Conservation (phyloP, 2,329 filamentous ascomycete genomes). For the Sporothrix euskadiensis region DNA sequence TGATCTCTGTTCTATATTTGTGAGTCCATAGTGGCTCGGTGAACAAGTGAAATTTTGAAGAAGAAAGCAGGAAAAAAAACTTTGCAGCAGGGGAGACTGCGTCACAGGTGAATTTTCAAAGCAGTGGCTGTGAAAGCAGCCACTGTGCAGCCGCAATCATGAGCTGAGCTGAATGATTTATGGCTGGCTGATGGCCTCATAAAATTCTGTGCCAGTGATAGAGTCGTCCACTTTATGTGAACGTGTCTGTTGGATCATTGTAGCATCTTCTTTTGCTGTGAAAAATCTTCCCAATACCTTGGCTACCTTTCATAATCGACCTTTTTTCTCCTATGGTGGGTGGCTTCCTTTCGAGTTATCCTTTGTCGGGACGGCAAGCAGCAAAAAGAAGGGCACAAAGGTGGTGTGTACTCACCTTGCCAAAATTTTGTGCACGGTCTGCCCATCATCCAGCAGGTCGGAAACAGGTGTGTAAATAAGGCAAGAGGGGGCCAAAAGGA, state of each 20-base stretch:
- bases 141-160: background rate
- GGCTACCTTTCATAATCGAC: background rate
- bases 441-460: background rate
- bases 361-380: background rate
- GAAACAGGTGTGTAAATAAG: background rate
- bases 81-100: background rate
- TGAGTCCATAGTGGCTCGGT: background rate
- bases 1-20: background rate
- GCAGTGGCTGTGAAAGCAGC: background rate
- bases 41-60: background rate
- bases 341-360: background rate
- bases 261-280: background rate
- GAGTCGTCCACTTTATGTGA: no score
- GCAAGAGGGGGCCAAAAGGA: background rate
- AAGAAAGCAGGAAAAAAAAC: background rate
- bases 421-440: background rate
- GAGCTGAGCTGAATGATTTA: background rate
- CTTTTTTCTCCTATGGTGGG: background rate
- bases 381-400: background rate
- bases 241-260: background rate
- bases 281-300: background rate
- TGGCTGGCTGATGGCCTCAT: background rate
- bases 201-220: background rate
- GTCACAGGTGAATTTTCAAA: constrained; percentile 4
- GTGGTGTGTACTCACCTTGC: background rate